Evolutionary conservation across 768 basidiomycete genomes (phyloP).

Genomic region (Macrocybe gigantea): DNA sequence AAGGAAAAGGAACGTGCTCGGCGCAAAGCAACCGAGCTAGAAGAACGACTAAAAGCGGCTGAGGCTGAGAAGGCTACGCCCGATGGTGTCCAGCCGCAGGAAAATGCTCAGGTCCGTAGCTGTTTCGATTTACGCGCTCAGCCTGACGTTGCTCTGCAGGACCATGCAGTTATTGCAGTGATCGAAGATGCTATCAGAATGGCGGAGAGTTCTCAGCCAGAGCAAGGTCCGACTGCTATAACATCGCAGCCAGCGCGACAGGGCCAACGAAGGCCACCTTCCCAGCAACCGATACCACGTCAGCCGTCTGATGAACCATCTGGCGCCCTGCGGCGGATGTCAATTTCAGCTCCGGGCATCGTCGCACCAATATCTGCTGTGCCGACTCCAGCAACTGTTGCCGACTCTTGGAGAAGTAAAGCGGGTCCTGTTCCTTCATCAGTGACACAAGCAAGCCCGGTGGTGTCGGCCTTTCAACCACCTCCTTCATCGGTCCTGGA

Average conservation of each 20-base stretch:
- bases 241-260: not conserved
- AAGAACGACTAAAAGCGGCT: conserved; percentile 53
- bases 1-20: conserved; percentile 76
- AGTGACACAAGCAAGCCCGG: conserved; percentile 20
- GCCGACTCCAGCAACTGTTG: conserved; percentile 29
- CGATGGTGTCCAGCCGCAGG: conserved; percentile 7
- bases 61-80: conserved; percentile 29
- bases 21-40: conserved; percentile 72
- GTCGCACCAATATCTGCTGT: conserved; percentile 10
- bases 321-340: conserved; percentile 18
- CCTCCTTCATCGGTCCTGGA: conserved; percentile 11
- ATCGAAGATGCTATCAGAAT: conserved; percentile 39
- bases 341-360: conserved; percentile 15
- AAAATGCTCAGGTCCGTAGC: conserved; percentile 9
- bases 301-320: conserved; percentile 21
- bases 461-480: conserved; percentile 23
- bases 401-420: conserved; percentile 66
- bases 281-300: conserved; percentile 21
- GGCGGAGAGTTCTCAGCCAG: conserved; percentile 11
- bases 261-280: conserved; percentile 24
- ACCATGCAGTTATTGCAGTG: conserved; percentile 32
- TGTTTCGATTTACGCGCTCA: not conserved
- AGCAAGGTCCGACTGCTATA: conserved; percentile 1
- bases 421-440: conserved; percentile 26
- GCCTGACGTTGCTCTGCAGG: conserved; percentile 13